Evolutionary conservation across 1,139 yeast species (phyloP).

Genomic region (Hyphopichia pseudoburtonii): DNA sequence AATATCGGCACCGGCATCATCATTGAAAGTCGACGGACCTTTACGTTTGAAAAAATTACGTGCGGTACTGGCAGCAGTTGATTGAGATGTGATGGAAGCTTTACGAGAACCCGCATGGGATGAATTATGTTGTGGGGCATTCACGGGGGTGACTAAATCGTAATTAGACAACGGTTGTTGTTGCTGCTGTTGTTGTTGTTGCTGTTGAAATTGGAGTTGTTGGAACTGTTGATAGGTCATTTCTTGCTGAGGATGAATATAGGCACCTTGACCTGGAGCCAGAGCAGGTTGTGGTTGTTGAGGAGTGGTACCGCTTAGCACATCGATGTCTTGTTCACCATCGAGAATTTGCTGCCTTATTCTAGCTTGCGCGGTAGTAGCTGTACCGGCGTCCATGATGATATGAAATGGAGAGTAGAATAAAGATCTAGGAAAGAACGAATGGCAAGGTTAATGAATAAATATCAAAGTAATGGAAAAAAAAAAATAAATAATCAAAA

Average conservation of each 20-base stretch:
- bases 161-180: conserved; percentile 10
- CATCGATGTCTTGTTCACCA: conserved; percentile 29
- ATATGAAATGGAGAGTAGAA: too few relatives aligned
- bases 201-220: conserved; percentile 14
- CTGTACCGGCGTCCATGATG: conserved; percentile 8
- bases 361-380: conserved; percentile 19
- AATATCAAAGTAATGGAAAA: not conserved
- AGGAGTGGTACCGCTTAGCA: conserved; percentile 14
- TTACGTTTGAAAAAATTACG: conserved; percentile 46
- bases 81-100: conserved; percentile 46
- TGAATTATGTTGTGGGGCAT: conserved; percentile 8
- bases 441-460: not conserved
- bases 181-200: conserved; percentile 15
- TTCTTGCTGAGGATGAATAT: conserved; percentile 5
- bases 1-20: conserved; percentile 52
- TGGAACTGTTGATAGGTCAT: conserved; percentile 9
- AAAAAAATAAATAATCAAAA: not conserved
- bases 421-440: not conserved
- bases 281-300: conserved; percentile 8
- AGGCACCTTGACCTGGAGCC: not conserved
- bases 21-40: conserved; percentile 44
- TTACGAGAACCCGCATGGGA: conserved; percentile 29
- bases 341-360: conserved; percentile 36
- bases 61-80: conserved; percentile 36
- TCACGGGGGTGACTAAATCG: conserved; percentile 17